Evolutionary conservation across 768 basidiomycete genomes (phyloP).

Genomic region (Mycena rebaudengoi): DNA sequence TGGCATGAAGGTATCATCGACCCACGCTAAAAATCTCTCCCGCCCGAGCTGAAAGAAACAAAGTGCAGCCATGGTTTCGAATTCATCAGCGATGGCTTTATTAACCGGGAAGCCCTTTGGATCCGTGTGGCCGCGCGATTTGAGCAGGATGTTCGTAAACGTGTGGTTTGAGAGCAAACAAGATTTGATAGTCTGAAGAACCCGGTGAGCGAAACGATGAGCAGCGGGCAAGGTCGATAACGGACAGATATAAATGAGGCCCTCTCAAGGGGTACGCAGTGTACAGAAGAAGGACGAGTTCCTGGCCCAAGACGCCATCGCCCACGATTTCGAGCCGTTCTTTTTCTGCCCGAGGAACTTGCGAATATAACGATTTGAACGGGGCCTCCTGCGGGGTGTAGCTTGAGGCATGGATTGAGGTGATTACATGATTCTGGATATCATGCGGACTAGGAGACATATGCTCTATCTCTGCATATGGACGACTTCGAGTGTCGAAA

Average conservation of each 20-base stretch:
- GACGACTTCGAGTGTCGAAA: too few species aligned
- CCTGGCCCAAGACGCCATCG: conserved; percentile 2
- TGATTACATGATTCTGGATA: background rate
- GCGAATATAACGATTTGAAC: background rate
- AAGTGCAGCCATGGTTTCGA: conserved; percentile 12
- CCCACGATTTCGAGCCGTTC: conserved; percentile 19
- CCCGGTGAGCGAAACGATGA: background rate
- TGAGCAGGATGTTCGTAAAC: conserved; percentile 10
- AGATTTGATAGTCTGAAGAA: background rate
- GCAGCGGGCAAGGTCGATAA: background rate
- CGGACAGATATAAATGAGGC: conserved; percentile 16
- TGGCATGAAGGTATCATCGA: conserved; percentile 13
- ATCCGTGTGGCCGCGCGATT: background rate
- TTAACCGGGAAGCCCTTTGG: conserved; percentile 1
- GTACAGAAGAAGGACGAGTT: background rate
- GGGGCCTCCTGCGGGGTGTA: conserved; percentile 4
- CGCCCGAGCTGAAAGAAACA: background rate
- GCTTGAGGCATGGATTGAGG: background rate
- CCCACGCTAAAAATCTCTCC: background rate
- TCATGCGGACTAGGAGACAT: conserved; percentile 1
- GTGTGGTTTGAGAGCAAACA: conserved; percentile 13
- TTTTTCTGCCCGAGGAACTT: background rate
- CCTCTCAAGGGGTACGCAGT: background rate
- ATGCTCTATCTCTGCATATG: too few species aligned
- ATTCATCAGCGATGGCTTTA: conserved; percentile 13